Evolutionary conservation across 129 eudicot genomes (phyloP).

Genomic region (Tanacetum coccineum): DNA sequence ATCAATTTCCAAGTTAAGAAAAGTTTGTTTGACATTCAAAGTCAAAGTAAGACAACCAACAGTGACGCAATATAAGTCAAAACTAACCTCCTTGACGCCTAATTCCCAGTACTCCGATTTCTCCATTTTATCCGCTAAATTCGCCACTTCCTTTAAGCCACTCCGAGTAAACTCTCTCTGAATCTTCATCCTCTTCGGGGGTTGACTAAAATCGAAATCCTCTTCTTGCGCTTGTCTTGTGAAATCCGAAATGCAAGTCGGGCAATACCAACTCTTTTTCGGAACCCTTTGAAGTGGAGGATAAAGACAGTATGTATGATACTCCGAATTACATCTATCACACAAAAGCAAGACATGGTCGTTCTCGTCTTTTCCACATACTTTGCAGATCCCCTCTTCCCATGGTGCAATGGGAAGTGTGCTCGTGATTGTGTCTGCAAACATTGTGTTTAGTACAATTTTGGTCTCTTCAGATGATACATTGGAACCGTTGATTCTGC

Average conservation of each 20-base stretch:
- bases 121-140: slow-evolving; percentile 65
- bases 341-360: slow-evolving; percentile 84
- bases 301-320: slow-evolving; percentile 82
- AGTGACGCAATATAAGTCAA: background rate
- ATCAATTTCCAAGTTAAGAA: background rate
- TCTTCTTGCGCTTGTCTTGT: slow-evolving; percentile 36
- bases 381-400: slow-evolving; percentile 94
- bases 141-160: slow-evolving; percentile 46
- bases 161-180: slow-evolving; percentile 46
- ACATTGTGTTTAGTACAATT: slow-evolving; percentile 46
- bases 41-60: background rate
- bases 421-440: slow-evolving; percentile 41
- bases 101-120: slow-evolving; percentile 76
- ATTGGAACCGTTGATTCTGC: slow-evolving; percentile 26
- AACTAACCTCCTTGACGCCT: slow-evolving; percentile 68
- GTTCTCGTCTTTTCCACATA: slow-evolving; percentile 94
- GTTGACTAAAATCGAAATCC: slow-evolving; percentile 28
- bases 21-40: background rate
- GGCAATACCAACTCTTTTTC: slow-evolving; percentile 94
- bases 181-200: slow-evolving; percentile 30
- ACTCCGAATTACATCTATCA: slow-evolving; percentile 90
- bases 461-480: slow-evolving; percentile 38
- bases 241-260: slow-evolving; percentile 68
- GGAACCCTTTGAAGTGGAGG: slow-evolving; percentile 94
- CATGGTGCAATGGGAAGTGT: slow-evolving; percentile 79